Conservation (phyloP, 768 basidiomycete species). For the Chalciporus chontae region DNA sequence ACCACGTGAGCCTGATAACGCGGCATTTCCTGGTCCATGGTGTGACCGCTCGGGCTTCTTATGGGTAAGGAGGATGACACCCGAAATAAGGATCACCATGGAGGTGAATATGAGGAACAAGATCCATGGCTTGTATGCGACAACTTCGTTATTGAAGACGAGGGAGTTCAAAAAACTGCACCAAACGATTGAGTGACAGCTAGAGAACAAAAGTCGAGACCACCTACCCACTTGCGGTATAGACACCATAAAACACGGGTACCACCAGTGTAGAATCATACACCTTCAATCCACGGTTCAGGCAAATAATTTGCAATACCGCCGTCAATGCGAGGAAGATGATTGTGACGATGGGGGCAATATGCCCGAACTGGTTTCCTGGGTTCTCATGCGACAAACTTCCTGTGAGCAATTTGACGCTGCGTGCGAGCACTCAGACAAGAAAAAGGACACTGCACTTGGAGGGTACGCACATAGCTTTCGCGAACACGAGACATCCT, state of each 20-base stretch:
- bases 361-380: slow-evolving; percentile 84
- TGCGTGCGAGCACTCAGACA: slow-evolving; percentile 26
- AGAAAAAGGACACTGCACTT: background rate
- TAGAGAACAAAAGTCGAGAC: background rate
- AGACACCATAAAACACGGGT: slow-evolving; percentile 92
- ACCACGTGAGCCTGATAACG: slow-evolving; percentile 22
- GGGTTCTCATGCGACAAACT: slow-evolving; percentile 75
- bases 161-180: slow-evolving; percentile 60
- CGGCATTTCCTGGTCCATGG: slow-evolving; percentile 24
- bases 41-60: slow-evolving; percentile 72
- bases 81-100: slow-evolving; percentile 80
- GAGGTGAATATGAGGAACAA: slow-evolving; percentile 86
- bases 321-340: slow-evolving; percentile 64
- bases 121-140: slow-evolving; percentile 84
- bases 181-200: slow-evolving; percentile 6
- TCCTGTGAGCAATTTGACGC: slow-evolving; percentile 78
- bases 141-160: slow-evolving; percentile 81
- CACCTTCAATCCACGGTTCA: slow-evolving; percentile 85
- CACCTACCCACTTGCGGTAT: slow-evolving; percentile 74
- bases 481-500: slow-evolving; percentile 83
- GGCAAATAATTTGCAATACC: slow-evolving; percentile 85
- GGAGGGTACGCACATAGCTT: slow-evolving; percentile 28
- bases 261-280: slow-evolving; percentile 92
- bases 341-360: slow-evolving; percentile 75
- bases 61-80: slow-evolving; percentile 90